Evolutionary conservation across 2,329 filamentous ascomycete genomes (phyloP).

Genomic region (Penicillium thymicola): DNA sequence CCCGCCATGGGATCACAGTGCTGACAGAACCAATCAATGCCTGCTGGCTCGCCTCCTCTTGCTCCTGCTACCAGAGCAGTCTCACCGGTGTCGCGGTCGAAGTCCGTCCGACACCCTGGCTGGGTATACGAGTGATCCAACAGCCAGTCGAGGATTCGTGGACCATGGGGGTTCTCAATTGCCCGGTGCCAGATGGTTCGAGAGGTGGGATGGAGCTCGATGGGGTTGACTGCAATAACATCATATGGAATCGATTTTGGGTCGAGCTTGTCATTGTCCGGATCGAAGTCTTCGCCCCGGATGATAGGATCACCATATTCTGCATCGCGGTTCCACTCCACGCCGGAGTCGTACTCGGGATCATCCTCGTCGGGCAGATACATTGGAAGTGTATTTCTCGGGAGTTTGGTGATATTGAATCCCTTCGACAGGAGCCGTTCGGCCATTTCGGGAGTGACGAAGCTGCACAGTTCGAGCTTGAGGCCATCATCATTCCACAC

Average conservation of each 20-base stretch:
- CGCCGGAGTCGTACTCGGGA: background rate
- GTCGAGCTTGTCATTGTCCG: background rate
- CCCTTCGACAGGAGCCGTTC: background rate
- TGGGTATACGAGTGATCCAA: background rate
- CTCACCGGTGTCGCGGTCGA: background rate
- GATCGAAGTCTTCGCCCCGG: background rate
- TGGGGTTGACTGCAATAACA: background rate
- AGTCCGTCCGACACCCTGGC: background rate
- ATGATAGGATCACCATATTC: background rate
- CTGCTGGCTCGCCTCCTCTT: background rate
- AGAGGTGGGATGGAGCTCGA: background rate
- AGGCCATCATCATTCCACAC: constrained; percentile 6
- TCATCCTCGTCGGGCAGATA: background rate
- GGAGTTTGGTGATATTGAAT: constrained; percentile 2
- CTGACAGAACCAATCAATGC: constrained; percentile 2
- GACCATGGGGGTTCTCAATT: constrained; percentile 1
- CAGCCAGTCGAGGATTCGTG: background rate
- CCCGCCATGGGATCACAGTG: constrained; percentile 1
- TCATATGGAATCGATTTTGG: background rate
- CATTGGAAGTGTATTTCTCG: constrained; percentile 1
- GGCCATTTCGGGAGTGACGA: background rate
- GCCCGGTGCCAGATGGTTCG: constrained; percentile 4
- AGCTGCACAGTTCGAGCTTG: constrained; percentile 2
- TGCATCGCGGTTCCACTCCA: background rate
- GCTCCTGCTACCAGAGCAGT: background rate